Base-by-base conservation (phyloP, 768 basidiomycete species). In the Suillus occidentalis region DNA sequence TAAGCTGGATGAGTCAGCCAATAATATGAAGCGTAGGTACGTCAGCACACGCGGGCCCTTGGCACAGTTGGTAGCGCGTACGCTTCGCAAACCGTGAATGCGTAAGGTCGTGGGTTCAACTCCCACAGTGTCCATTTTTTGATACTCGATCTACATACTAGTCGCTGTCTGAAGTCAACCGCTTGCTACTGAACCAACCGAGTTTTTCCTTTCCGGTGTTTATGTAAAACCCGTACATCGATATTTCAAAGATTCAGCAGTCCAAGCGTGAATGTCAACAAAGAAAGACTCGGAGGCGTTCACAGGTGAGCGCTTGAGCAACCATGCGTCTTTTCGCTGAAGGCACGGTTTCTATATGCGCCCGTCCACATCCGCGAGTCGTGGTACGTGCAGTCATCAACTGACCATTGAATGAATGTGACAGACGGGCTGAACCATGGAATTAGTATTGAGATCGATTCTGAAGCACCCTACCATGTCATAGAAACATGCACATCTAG, bases 21-120 rank as follows among this genome's bases (percentile, higher is more conserved):
- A 1, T n/a, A 12, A 36, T 7, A 20, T 36, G 4, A n/a, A 31
- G 3, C 1, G 3, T 55, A n/a, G 6, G 31, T 20, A 6, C 12
- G 3, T 6, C 1, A 7, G 6, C 53, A 13, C 0, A 36, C 6
- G 53, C 39, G 73, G 73, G 73, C 73, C 65, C 70, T 73, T 75
- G 74, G 73, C 72, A 73, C 72, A 75, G 73, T 75, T 73, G 72
- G 72, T 73, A 73, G 71, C 72, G 71, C 72, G 72, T 72, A 68
- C 66, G 74, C 72, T 75, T 74, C 73, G 72, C 74, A 75, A 3
- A 60, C 2, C 4, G 8, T 13, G 65, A 71, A 13, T 75, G 73
- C 74, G 67, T 72, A 72, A 73, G 72, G 72, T 73, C 73, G 72
- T 75, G 72, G 74, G 74, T 73, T 73, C 72, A 53, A 73, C 37